Evolutionary conservation across 2,329 filamentous ascomycete species (phyloP), one percentile per base, ranked within the genome.

Genomic region (Emericellopsis atlantica): DNA sequence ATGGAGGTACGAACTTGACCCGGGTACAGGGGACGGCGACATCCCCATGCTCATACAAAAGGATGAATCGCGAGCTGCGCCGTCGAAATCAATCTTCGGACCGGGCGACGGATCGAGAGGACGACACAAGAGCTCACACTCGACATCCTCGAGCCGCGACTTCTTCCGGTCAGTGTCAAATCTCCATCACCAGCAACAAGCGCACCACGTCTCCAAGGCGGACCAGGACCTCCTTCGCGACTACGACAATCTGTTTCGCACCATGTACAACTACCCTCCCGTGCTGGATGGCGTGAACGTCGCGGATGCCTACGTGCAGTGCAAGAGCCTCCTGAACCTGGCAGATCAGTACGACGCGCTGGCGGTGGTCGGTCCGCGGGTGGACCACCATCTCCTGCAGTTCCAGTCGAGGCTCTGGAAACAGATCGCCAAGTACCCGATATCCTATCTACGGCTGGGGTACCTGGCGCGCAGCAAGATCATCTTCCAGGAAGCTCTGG

Each of bases 321-420:
- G 87, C 72, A 95, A 95, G 62, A 83, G 85, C 11, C 74, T 96
- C 3, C 74, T 96, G 33, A 77, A 79, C 11, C 71, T 95, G 15
- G 90, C 88, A n/a, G 89, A 95, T 61, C 86, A 92, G 67, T 95
- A 95, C 64, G 89, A 95, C 57, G 87, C 89, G 12, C 72, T 95
- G 11, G 72, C 80, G 24, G 87, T 95, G 14, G 87, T 93, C 8
- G 89, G 89, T 0, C 85, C 86, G 2, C 77, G 90, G 32, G 84
- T 95, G 36, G 90, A 95, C 60, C 89, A 96, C 63, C 90, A 96
- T 58, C 71, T 96, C 12, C 69, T 96, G 14, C 86, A 92, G 51
- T 96, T 95, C 58, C 87, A 92, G 52, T 84, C 83, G 18, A 76
- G 87, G 2, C 72, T 96, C 3, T 95, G 89, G 82, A 94, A 92